Conservation (phyloP, 2,329 filamentous ascomycete species). For the Microcyclospora pomicola region DNA sequence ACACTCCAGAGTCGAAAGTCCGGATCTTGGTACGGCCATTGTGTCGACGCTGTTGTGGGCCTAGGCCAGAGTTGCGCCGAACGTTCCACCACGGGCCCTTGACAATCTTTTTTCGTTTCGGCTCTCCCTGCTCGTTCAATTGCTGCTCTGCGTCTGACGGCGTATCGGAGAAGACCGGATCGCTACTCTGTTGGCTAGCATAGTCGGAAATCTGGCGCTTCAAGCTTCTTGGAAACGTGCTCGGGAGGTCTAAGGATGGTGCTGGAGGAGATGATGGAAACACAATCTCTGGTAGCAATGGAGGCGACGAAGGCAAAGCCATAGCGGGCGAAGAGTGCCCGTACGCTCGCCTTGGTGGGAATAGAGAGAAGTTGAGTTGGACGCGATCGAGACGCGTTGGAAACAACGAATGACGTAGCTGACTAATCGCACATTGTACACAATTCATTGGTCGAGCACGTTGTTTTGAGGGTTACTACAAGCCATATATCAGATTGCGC, state of each 20-base stretch:
- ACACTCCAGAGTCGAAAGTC: constrained; percentile 56
- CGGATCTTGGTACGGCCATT: constrained; percentile 34
- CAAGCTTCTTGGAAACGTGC: constrained; percentile 6
- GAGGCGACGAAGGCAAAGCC: constrained; percentile 22
- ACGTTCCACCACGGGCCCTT: constrained; percentile 53
- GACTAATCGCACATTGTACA: no score
- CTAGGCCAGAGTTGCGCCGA: constrained; percentile 4
- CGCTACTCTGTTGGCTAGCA: constrained; percentile 42
- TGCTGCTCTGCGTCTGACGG: constrained; percentile 37
- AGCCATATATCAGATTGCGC: no score
- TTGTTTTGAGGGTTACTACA: no score
- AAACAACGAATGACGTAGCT: no score
- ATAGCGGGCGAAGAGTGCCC: constrained; percentile 12
- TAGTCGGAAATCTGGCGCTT: constrained; percentile 21
- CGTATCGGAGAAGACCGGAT: constrained; percentile 62
- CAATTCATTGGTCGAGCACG: no score
- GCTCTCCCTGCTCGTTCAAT: constrained; percentile 45
- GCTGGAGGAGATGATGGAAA: constrained; percentile 11
- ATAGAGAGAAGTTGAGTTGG: no score
- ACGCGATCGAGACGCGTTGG: no score
- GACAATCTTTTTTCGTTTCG: constrained; percentile 48
- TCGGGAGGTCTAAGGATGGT: constrained; percentile 2
- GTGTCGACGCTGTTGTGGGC: constrained; percentile 3
- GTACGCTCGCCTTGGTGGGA: constrained; percentile 10
- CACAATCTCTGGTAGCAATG: constrained; percentile 11